Evolutionary conservation across 2,329 filamentous ascomycete genomes (phyloP), one percentile per base, ranked within the genome.

Genomic region (Aureobasidium uvarum): DNA sequence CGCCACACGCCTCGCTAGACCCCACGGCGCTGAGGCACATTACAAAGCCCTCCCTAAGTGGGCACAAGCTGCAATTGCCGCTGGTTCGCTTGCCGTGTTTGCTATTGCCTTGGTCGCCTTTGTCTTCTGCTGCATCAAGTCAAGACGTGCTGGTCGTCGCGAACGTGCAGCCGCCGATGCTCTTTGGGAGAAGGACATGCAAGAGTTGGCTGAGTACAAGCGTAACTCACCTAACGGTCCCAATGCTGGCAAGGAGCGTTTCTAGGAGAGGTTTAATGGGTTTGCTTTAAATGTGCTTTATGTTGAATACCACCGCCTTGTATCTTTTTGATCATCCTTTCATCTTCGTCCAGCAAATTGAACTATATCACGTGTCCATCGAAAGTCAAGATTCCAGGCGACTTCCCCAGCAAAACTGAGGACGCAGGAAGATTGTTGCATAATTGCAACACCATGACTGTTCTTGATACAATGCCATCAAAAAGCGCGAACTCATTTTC

Each of bases 21-120:
- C 76, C 8, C 71, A 73, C 31, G 76, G 77, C 58, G 72, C 77
- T 25, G 67, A 68, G 64, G 74, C 74, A 68, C 77, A 71, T 71
- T 83, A 71, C 79, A 77, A 68, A n/a, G 70, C 71, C 20, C 76
- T 85, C 1, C 76, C 80, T 2, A 69, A 73, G 0, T 79, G 75
- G 18, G 81, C 80, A 62, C 82, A 84, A 68, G 79, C 81, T 62
- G 81, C 78, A 50, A 78, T 85, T 64, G 79, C 75, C 33, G 75
- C 74, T 39, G 78, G 76, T 28, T 80, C 80, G 52, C 73, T 82
- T 38, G 78, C 76, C 41, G 75, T 75, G 11, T 75, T 77, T 14
- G 68, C 70, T 36, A 69, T 81, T 28, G 73, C 72, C 8, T 70
- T 76, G 23, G 62, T 71, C 28, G 71, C 69, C 3, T 73, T 72